These are phyloP conservation scores for Diaporthe vexans DNA, from an alignment of 2,329 filamentous ascomycete genomes.

Conservation along the genomic window DNA sequence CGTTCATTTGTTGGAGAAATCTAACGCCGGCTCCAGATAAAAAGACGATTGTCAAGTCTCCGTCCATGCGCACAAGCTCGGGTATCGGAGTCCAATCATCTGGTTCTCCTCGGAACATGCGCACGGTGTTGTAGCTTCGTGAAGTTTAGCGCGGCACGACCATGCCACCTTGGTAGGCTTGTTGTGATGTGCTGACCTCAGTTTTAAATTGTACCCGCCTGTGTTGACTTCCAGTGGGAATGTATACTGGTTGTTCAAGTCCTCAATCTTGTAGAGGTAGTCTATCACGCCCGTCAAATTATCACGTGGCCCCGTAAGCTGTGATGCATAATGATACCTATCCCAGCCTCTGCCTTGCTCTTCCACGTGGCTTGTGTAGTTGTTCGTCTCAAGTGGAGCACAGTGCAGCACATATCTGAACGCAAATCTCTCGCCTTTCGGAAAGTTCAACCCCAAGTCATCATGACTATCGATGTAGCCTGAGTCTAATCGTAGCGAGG, in stretches of 20 bases:
- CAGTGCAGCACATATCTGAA: constrained; percentile 29
- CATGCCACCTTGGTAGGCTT: too few species aligned
- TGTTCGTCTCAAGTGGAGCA: constrained; percentile 26
- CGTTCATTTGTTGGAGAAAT: not conserved
- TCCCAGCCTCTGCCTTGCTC: constrained; percentile 13
- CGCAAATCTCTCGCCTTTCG: constrained; percentile 40
- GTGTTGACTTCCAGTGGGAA: too few species aligned
- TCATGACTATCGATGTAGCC: constrained; percentile 44
- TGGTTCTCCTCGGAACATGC: too few species aligned
- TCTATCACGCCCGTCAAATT: too few species aligned
- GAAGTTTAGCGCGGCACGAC: too few species aligned
- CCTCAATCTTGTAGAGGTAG: too few species aligned
- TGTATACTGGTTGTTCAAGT: too few species aligned
- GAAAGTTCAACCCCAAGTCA: constrained; percentile 45
- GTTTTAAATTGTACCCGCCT: too few species aligned
- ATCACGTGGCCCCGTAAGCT: too few species aligned
- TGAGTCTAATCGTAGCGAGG: constrained; percentile 40
- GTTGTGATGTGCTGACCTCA: not conserved
- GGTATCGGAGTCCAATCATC: not conserved
- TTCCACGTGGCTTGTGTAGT: constrained; percentile 13
- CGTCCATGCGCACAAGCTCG: constrained; percentile 13
- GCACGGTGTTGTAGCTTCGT: too few species aligned
- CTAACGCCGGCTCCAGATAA: constrained; percentile 25
- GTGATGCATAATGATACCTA: constrained; percentile 36
- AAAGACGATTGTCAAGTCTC: constrained; percentile 31